Evolutionary conservation across 495 filamentous ascomycete species (phyloP), one percentile per base, ranked within the genome.

Genomic region (Aspergillus taichungensis): DNA sequence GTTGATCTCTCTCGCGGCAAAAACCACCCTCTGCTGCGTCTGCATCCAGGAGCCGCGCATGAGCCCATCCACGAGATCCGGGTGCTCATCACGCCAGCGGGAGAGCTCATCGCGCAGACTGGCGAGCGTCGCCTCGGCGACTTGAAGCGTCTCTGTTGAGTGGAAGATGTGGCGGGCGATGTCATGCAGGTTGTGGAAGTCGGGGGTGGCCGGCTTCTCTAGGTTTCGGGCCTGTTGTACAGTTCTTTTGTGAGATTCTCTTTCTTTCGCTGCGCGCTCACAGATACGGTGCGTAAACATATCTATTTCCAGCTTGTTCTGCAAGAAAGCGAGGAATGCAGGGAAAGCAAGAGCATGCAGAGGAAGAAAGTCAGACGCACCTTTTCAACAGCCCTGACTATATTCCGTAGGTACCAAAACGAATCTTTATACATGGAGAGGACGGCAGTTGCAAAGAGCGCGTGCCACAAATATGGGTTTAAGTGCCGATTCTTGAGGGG

Each of bases 161-260:
- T 77, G 69, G 24, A 70, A 67, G 6, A 61, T 62, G 43, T 75
- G 72, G 9, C 73, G 64, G n/a, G 64, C 61, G 42, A 69, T 61
- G 34, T 76, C 70, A 55, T 77, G 68, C 8, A 73, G 53, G 6
- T 46, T 40, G 32, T 48, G 34, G 41, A 70, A 68, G 41, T 65
- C 56, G 4, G 62, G 61, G 2, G 39, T 27, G n/a, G 29, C 14
- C 28, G 24, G 11, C 14, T 49, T 12, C 13, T 30, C n/a, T 40
- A 28, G 8, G 1, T 37, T 45, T 30, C 13, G 9, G 11, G 14
- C 6, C 32, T 37, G n/a, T 40, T 35, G 5, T 8, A 1, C 39
- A 7, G 13, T 24, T 24, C 18, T 24, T 24, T 24, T 24, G 2
- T 24, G 1, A 24, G 18, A 24, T 24, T 24, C 4, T 24, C 18